Conservation (phyloP, 495 filamentous ascomycete species). For the Collariella sp. region DNA sequence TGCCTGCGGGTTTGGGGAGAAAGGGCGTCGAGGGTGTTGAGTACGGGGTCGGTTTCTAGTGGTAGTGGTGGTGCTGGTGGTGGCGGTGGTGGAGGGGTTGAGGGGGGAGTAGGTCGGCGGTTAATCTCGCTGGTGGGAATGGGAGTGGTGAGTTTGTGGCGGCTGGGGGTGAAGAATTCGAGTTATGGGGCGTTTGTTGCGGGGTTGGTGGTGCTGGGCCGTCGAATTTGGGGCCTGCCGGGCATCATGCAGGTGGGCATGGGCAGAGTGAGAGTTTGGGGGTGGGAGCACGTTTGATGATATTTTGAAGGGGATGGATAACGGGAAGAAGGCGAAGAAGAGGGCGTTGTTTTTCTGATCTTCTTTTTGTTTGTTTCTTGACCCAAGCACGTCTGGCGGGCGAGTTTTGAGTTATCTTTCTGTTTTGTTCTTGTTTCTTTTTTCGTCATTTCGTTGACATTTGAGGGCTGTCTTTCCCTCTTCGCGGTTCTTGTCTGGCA, state of each 20-base stretch:
- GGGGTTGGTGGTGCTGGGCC: background rate
- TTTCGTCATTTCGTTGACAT: background rate
- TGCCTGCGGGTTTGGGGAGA: background rate
- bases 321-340: constrained; percentile 37
- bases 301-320: constrained; percentile 48
- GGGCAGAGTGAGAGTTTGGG: constrained; percentile 11
- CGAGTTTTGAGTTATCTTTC: too few relatives aligned
- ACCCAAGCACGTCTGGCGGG: too few relatives aligned
- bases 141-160: background rate
- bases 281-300: constrained; percentile 55
- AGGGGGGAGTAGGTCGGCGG: constrained; percentile 1
- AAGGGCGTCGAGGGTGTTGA: constrained; percentile 2
- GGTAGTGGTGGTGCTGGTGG: background rate
- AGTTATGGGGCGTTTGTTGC: constrained; percentile 7
- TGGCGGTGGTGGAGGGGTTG: background rate
- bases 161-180: background rate
- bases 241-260: background rate
- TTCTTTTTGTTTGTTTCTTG: background rate
- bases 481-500: background rate
- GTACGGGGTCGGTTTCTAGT: background rate
- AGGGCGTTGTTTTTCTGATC: constrained; percentile 33
- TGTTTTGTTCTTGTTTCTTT: background rate
- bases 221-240: background rate
- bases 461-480: background rate
- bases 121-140: background rate